Evolutionary conservation across 768 basidiomycete species (phyloP).

Genomic region (Infundibulicybe gibba): DNA sequence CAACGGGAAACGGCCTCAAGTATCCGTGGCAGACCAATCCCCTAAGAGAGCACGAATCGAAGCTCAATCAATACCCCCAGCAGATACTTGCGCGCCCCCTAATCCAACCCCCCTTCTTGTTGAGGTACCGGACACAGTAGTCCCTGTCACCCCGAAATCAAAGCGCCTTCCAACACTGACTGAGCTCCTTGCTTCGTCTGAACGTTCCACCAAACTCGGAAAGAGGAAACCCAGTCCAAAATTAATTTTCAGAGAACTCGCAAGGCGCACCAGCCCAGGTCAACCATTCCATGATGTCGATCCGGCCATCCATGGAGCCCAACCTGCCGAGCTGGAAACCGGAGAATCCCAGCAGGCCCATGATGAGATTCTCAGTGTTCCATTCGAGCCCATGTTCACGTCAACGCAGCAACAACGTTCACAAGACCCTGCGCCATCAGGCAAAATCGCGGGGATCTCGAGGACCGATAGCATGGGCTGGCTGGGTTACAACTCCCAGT

Average conservation of each 20-base stretch:
- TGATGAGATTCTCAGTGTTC: background rate
- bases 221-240: background rate
- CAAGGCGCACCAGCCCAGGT: no score
- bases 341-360: background rate
- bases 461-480: conserved; percentile 23
- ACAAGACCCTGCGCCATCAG: background rate
- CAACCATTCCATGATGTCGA: no score
- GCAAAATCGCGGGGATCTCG: background rate
- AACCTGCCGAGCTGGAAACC: no score
- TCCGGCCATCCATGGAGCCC: no score
- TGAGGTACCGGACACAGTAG: conserved; percentile 6
- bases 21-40: no score
- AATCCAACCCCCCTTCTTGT: background rate
- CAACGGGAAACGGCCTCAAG: no score
- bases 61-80: no score
- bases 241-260: no score
- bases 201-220: conserved; percentile 3
- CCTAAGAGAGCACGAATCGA: no score
- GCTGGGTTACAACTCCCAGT: conserved; percentile 54
- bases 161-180: conserved; percentile 32
- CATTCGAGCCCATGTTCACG: conserved; percentile 26
- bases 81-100: background rate
- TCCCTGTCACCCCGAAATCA: conserved; percentile 19
- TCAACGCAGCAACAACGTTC: conserved; percentile 24
- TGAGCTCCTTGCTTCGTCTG: conserved; percentile 41